Evolutionary conservation across 768 basidiomycete genomes (phyloP).

Genomic region (Ramaria sp.): DNA sequence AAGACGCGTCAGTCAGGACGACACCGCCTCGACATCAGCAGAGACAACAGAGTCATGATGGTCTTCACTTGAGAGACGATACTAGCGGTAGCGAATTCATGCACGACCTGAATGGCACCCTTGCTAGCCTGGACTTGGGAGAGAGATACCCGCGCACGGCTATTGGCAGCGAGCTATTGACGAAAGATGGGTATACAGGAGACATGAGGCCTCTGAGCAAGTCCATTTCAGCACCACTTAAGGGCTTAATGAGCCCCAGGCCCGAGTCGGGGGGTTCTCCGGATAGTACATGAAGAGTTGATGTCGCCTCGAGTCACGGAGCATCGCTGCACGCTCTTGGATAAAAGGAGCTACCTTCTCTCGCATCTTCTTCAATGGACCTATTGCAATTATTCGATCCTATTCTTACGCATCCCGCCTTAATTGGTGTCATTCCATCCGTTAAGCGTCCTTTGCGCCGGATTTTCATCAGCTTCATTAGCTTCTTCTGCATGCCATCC

Average conservation of each 20-base stretch:
- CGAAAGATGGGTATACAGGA: not conserved
- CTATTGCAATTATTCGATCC: not conserved
- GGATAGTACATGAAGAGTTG: not conserved
- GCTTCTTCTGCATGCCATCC: not conserved
- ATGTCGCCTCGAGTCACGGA: not conserved
- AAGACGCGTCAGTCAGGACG: not conserved
- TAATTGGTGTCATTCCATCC: not conserved
- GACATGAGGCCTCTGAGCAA: slow-evolving; percentile 4
- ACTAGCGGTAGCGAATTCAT: slow-evolving; percentile 40
- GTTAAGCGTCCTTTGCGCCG: not conserved
- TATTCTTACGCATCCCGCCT: not conserved
- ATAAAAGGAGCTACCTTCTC: not conserved
- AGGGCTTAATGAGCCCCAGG: not conserved
- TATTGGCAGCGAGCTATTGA: not conserved
- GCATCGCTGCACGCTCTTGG: not conserved
- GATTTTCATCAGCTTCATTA: not conserved
- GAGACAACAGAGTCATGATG: slow-evolving; percentile 13
- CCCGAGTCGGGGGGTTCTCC: not conserved
- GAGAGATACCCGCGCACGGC: not conserved
- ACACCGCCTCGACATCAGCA: slow-evolving; percentile 1
- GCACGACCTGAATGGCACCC: slow-evolving; percentile 63
- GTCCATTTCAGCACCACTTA: slow-evolving; percentile 7
- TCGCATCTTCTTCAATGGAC: not conserved
- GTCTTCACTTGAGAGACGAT: slow-evolving; percentile 30
- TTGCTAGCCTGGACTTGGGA: slow-evolving; percentile 62